Base-by-base conservation (phyloP, 2,329 filamentous ascomycete genomes). In the Penicillium aurantiogriseum region DNA sequence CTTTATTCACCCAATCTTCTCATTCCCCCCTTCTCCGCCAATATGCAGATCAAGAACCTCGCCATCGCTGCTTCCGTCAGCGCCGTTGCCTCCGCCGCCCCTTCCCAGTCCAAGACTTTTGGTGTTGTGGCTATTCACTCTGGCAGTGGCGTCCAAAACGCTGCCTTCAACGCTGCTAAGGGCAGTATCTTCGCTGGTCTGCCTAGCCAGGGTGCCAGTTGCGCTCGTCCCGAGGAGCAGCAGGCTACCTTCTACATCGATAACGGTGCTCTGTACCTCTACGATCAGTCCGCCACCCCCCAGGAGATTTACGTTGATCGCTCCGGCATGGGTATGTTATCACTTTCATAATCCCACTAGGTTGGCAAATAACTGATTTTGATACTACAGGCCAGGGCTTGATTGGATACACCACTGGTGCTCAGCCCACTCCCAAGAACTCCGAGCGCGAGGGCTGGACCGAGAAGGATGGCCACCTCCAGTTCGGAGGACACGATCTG, bases 291-390 rank as follows among this genome's bases (percentile, higher is more conserved):
- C 23, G 74, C 71, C 5, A 74, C 72, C 44, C 71, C 73, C 3
- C 84, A 86, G 74, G 71, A 80, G 64, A 57, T 83, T 50, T 86
- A 67, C 61, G 79, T 80, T 40, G 83, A 87, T 69, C 79, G 80
- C 44, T 84, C 81, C 45, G 83, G 82, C 66, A 85, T 85, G 82
- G 83, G 81, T 79, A 79, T 42, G 78, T 65, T n/a, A 29, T 42
- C 13, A 35, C 35, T 44, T 17, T 29, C 17, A 10, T 35, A 25
- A 19, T 31, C 9, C 15, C 6, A 27, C 15, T 39, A 17, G 2
- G 33, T 17, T 5, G 19, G 7, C 17, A 48, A 10, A 9, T 13
- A 23, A 36, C 42, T 52, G 21, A 51, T 29, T 31, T 38, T 25
- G 27, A 17, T 35, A 27, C 21, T 19, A 55, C 31, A 81, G 80